Conservation (phyloP, 2,329 filamentous ascomycete genomes). For the Acrodontium crateriforme region DNA sequence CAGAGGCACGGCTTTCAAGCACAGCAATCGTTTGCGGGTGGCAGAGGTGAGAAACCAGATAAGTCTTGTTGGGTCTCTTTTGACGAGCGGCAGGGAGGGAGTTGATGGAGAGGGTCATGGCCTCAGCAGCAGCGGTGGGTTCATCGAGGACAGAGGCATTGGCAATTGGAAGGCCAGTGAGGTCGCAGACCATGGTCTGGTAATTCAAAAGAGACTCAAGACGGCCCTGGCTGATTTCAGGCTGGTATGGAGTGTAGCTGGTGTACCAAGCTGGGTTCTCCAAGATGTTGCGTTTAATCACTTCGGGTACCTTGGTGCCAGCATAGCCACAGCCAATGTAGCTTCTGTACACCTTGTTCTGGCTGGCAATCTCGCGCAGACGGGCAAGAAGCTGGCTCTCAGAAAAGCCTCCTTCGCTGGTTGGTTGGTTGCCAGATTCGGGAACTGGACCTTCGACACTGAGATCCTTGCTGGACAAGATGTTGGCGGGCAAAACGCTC, state of each 20-base stretch:
- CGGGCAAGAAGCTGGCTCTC: constrained; percentile 46
- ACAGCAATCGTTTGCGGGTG: constrained; percentile 81
- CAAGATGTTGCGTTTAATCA: constrained; percentile 84
- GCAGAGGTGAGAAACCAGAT: constrained; percentile 66
- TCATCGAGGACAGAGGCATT: constrained; percentile 89
- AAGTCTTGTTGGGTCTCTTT: constrained; percentile 64
- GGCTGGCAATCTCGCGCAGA: constrained; percentile 40
- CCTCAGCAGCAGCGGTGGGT: constrained; percentile 82
- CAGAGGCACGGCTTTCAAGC: constrained; percentile 69
- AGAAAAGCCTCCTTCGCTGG: constrained; percentile 32
- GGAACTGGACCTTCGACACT: constrained; percentile 38
- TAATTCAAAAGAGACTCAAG: constrained; percentile 89
- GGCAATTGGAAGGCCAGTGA: constrained; percentile 74
- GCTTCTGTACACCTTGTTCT: constrained; percentile 50
- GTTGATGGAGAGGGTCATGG: constrained; percentile 85
- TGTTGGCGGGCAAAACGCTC: constrained; percentile 69
- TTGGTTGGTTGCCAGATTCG: constrained; percentile 26
- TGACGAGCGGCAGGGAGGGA: constrained; percentile 56
- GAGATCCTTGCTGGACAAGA: constrained; percentile 54
- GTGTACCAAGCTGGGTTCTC: constrained; percentile 97
- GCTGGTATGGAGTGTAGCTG: constrained; percentile 93
- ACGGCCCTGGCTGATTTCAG: constrained; percentile 90
- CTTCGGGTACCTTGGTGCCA: constrained; percentile 68
- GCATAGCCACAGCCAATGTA: constrained; percentile 86
- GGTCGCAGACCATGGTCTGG: constrained; percentile 80